These are phyloP conservation scores for Podaxis sp. DNA, from an alignment of 768 basidiomycete genomes.

Conservation along the genomic window DNA sequence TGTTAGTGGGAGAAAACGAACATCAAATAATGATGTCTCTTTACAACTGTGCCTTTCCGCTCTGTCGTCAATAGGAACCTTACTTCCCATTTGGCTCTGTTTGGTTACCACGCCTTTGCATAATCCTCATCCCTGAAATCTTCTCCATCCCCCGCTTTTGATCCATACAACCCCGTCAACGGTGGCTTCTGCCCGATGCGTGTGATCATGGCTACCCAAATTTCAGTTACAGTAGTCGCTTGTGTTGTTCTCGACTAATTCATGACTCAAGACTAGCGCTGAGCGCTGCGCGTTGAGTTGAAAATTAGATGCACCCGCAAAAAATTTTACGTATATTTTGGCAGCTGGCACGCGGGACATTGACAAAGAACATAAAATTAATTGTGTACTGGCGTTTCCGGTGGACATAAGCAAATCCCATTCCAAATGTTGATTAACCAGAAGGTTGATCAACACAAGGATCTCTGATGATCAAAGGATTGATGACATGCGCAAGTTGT, in stretches of 20 bases:
- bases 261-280: too few relatives aligned
- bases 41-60: neutral
- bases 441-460: neutral
- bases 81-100: neutral
- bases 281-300: too few relatives aligned
- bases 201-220: neutral
- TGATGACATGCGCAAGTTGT: neutral
- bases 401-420: too few relatives aligned
- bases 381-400: too few relatives aligned
- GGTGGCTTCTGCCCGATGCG: neutral
- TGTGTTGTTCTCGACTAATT: too few relatives aligned
- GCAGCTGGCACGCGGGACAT: neutral
- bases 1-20: neutral
- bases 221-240: too few relatives aligned
- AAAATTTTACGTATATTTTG: too few relatives aligned
- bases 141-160: neutral
- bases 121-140: neutral
- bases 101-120: neutral
- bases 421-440: neutral
- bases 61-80: neutral
- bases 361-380: neutral
- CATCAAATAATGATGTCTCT: neutral
- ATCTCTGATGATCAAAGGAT: neutral
- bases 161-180: neutral
- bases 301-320: too few relatives aligned